These are phyloP conservation scores for Ophiocordyceps polyrhachis-furcata DNA, from an alignment of 2,329 filamentous ascomycete species.

Conservation along the genomic window DNA sequence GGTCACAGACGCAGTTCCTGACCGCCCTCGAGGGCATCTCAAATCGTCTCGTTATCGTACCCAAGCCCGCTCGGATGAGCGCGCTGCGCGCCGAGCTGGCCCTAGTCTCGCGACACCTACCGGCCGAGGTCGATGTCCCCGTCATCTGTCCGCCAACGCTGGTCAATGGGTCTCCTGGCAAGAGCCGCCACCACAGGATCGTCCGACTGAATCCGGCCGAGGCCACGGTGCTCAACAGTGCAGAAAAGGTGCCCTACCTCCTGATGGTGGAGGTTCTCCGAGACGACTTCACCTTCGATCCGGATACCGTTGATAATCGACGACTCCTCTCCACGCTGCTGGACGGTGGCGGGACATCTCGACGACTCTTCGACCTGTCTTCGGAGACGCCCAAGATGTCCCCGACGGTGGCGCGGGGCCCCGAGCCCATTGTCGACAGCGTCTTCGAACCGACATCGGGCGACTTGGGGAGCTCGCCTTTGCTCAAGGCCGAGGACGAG, in stretches of 20 bases:
- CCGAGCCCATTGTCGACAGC: conserved; percentile 41
- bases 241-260: conserved; percentile 69
- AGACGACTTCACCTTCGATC: conserved; percentile 71
- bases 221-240: conserved; percentile 70
- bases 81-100: conserved; percentile 66
- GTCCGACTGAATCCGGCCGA: conserved; percentile 70
- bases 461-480: conserved; percentile 55
- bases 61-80: conserved; percentile 64
- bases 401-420: conserved; percentile 16
- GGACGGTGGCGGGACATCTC: conserved; percentile 35
- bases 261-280: conserved; percentile 69
- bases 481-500: conserved; percentile 41
- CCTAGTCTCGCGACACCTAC: conserved; percentile 62
- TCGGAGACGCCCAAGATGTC: conserved; percentile 43
- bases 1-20: conserved; percentile 63
- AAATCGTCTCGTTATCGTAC: conserved; percentile 64
- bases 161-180: conserved; percentile 52
- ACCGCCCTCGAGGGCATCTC: conserved; percentile 70
- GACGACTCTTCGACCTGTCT: conserved; percentile 45
- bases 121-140: conserved; percentile 69
- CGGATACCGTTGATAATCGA: conserved; percentile 54
- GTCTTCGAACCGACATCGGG: conserved; percentile 70
- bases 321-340: conserved; percentile 40
- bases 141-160: conserved; percentile 62
- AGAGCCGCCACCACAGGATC: conserved; percentile 64